phyloP scores from a whole-genome alignment of 2,329 filamentous ascomycete genomes.

The Blumeria graminis region DNA sequence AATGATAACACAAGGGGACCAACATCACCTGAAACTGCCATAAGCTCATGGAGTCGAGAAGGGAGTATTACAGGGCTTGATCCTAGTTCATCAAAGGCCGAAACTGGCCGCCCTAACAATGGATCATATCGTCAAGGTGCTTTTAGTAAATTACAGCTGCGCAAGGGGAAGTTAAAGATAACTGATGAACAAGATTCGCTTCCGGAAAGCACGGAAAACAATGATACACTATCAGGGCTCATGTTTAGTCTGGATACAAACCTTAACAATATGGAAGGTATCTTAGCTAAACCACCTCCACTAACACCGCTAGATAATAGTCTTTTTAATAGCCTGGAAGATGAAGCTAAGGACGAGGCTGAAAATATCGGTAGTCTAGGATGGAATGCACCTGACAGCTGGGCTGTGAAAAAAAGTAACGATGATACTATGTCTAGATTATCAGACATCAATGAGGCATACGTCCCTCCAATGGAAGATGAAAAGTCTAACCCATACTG shows the following conservation, averaged over 20 bases:
- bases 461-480: slow-evolving; percentile 41
- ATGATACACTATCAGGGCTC: slow-evolving; percentile 18
- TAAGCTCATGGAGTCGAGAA: slow-evolving; percentile 13
- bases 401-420: slow-evolving; percentile 59
- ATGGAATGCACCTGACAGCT: slow-evolving; percentile 92
- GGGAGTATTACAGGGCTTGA: slow-evolving; percentile 12
- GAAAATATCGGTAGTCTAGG: slow-evolving; percentile 21
- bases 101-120: slow-evolving; percentile 6
- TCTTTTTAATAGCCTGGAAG: slow-evolving; percentile 22
- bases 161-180: slow-evolving; percentile 27
- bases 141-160: slow-evolving; percentile 33
- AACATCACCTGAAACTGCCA: slow-evolving; percentile 8
- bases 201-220: slow-evolving; percentile 10
- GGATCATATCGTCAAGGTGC: slow-evolving; percentile 9
- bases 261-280: slow-evolving; percentile 75
- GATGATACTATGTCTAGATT: slow-evolving; percentile 35
- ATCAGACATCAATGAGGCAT: slow-evolving; percentile 42
- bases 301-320: slow-evolving; percentile 45
- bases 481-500: slow-evolving; percentile 62
- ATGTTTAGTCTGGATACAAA: slow-evolving; percentile 70
- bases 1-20: slow-evolving; percentile 8
- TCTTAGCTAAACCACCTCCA: slow-evolving; percentile 46
- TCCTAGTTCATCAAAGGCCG: slow-evolving; percentile 7
- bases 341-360: slow-evolving; percentile 17
- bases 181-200: slow-evolving; percentile 32